Evolutionary conservation across 495 filamentous ascomycete species (phyloP).

Genomic region (Trypethelium eluteriae): DNA sequence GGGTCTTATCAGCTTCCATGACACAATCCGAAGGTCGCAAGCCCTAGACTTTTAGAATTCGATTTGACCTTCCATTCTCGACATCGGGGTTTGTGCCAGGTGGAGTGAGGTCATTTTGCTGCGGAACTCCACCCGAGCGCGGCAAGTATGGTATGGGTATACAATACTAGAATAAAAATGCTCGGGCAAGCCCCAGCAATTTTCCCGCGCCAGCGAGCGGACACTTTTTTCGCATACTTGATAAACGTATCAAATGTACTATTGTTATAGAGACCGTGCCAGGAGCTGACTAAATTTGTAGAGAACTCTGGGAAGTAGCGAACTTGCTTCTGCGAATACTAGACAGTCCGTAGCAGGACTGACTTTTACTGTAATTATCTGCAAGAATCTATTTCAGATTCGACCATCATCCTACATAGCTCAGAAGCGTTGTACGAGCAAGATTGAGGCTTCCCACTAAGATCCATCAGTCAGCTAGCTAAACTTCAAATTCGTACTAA

Average conservation of each 20-base stretch:
- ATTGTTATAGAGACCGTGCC: too few species aligned
- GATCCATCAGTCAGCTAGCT: background rate
- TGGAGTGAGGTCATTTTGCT: constrained; percentile 3
- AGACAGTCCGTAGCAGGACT: background rate
- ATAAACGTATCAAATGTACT: too few species aligned
- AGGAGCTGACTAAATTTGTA: too few species aligned
- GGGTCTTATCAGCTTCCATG: background rate
- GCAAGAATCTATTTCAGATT: background rate
- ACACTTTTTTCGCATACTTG: too few species aligned
- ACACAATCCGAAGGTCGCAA: background rate
- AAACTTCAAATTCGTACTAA: too few species aligned
- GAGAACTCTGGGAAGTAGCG: too few species aligned
- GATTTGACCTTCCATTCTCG: background rate
- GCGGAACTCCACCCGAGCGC: constrained; percentile 2
- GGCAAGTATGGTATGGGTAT: background rate
- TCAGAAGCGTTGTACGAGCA: background rate
- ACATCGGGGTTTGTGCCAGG: background rate
- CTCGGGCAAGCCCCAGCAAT: background rate
- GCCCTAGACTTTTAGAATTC: background rate
- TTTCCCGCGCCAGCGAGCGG: background rate
- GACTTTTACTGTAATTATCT: background rate
- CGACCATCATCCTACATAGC: background rate
- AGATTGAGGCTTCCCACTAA: background rate
- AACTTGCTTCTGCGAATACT: background rate
- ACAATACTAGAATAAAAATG: background rate